Evolutionary conservation across 2,329 filamentous ascomycete species (phyloP).

Genomic region (Xylariomycetidae sp.): DNA sequence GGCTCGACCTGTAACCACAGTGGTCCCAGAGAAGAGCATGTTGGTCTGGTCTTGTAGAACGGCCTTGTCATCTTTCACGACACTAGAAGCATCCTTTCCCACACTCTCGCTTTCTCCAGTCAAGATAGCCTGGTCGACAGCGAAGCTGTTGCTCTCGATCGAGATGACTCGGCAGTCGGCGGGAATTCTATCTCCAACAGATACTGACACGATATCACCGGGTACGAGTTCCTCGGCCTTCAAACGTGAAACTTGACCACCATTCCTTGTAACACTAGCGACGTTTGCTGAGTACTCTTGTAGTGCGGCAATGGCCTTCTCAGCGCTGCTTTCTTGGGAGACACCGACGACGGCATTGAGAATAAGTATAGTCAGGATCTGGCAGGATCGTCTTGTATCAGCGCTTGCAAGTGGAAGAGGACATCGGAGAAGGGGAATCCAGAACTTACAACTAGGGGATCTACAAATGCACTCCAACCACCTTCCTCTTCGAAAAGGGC

Average conservation of each 20-base stretch:
- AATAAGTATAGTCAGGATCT: conserved; percentile 96
- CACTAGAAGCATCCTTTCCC: conserved; percentile 66
- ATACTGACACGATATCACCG: conserved; percentile 82
- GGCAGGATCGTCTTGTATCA: too few species aligned
- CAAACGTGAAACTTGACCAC: conserved; percentile 70
- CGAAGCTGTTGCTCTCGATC: conserved; percentile 96
- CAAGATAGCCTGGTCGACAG: conserved; percentile 92
- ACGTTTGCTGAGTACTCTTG: conserved; percentile 99
- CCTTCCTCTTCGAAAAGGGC: conserved; percentile 90
- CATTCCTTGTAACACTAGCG: conserved; percentile 83
- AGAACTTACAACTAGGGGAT: conserved; percentile 88
- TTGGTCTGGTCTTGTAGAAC: conserved; percentile 98
- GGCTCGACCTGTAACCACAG: conserved; percentile 90
- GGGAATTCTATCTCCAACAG: conserved; percentile 88
- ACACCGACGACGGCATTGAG: conserved; percentile 97
- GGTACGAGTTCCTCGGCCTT: conserved; percentile 97
- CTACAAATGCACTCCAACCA: conserved; percentile 96
- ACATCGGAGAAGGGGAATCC: too few species aligned
- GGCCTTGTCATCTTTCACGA: conserved; percentile 72
- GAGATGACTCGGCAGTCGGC: conserved; percentile 87
- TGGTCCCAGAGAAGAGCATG: conserved; percentile 97
- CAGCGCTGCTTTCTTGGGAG: conserved; percentile 96
- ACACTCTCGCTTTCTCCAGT: conserved; percentile 98
- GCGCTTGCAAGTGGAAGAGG: too few species aligned
- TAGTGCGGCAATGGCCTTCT: conserved; percentile 95